Percentiles rank a stretch among this genome's conserved stretches.
These are phyloP conservation scores for Hirschfeldia incana DNA, from an alignment of 345 rosid genomes.

Conservation along the genomic window DNA sequence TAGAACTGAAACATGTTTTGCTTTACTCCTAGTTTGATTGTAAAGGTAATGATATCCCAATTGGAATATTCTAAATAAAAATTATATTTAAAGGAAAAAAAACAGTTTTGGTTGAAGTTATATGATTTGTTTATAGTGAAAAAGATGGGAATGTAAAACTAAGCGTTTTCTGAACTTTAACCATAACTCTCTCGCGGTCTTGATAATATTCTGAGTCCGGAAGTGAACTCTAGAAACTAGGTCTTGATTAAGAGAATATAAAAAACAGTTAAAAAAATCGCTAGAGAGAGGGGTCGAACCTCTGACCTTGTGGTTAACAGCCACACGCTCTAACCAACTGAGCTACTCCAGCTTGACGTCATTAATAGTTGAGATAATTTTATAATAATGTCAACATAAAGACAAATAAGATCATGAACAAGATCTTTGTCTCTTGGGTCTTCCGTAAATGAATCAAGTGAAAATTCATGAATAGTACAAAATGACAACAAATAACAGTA, in stretches of 20 bases:
- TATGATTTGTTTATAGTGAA: too few species aligned
- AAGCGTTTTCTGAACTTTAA: too few species aligned
- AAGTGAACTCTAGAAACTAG: neutral
- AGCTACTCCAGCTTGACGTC: conserved; percentile 90
- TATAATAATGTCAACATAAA: too few species aligned
- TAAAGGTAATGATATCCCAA: too few species aligned
- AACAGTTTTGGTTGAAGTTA: too few species aligned
- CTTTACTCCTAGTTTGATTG: too few species aligned
- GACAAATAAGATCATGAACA: neutral
- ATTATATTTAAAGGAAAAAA: too few species aligned
- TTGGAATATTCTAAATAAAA: too few species aligned
- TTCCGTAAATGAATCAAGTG: neutral
- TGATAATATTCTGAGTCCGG: neutral
- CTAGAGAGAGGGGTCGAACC: conserved; percentile 88
- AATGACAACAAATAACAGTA: conserved; percentile 19
- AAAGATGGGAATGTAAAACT: too few species aligned
- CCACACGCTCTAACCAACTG: conserved; percentile 97
- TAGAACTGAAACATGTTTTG: too few species aligned
- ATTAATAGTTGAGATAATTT: too few species aligned
- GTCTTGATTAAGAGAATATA: neutral
- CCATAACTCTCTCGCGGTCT: neutral
- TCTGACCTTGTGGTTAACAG: conserved; percentile 96
- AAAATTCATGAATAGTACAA: conserved; percentile 14
- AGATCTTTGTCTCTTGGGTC: conserved; percentile 21
- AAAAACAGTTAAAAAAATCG: conserved; percentile 1